Evolutionary conservation across 495 filamentous ascomycete genomes (phyloP).

Genomic region (Xylaria curta): DNA sequence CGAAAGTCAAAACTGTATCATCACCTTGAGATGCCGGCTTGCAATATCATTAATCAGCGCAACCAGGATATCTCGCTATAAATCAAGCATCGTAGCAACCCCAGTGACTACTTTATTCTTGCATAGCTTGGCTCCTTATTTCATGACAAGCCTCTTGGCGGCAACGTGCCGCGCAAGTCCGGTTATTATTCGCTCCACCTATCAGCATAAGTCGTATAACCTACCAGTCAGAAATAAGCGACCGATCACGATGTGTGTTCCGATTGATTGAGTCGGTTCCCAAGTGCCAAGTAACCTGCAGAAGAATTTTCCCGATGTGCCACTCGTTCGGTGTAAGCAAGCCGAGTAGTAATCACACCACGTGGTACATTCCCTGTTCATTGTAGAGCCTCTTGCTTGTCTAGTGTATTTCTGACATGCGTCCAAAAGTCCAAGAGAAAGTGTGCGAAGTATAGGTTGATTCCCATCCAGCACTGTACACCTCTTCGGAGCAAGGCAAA

Average conservation of each 20-base stretch:
- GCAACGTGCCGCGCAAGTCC: too few relatives aligned
- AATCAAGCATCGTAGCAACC: too few relatives aligned
- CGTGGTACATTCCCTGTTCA: not conserved
- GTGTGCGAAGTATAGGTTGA: too few relatives aligned
- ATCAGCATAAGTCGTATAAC: not conserved
- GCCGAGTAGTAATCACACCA: not conserved
- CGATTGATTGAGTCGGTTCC: not conserved
- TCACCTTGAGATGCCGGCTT: not conserved
- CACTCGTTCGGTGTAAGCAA: not conserved
- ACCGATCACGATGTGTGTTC: not conserved
- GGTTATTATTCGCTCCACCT: not conserved
- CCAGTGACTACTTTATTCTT: too few relatives aligned
- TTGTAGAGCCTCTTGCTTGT: not conserved
- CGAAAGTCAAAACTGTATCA: not conserved
- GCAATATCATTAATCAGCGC: too few relatives aligned
- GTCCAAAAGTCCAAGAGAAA: not conserved
- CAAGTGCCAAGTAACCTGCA: not conserved
- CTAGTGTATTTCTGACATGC: not conserved
- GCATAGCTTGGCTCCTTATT: too few relatives aligned
- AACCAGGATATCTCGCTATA: too few relatives aligned
- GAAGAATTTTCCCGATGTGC: not conserved
- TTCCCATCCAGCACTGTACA: not conserved
- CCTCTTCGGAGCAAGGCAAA: not conserved
- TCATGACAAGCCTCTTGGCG: not conserved
- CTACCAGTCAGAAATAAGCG: not conserved